Evolutionary conservation across 495 filamentous ascomycete genomes (phyloP).

Genomic region (Lindgomyces ingoldianus): DNA sequence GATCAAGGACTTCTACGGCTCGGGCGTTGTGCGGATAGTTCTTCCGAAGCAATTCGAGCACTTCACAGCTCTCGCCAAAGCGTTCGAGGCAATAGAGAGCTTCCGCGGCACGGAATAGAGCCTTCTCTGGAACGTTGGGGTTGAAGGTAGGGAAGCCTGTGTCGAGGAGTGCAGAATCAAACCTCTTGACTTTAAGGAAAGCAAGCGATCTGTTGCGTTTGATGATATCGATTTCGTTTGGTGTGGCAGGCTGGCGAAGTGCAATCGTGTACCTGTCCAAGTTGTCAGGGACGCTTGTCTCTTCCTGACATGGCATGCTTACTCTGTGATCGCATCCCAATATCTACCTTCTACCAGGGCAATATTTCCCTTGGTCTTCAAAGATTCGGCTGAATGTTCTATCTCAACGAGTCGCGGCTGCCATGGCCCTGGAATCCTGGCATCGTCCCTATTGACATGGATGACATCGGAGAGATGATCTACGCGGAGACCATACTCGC

Average conservation of each 20-base stretch:
- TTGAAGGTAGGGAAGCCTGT: conserved; percentile 42
- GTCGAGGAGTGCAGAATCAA: conserved; percentile 53
- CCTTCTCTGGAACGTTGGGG: conserved; percentile 47
- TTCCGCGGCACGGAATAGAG: conserved; percentile 50
- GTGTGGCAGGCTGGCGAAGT: conserved; percentile 32
- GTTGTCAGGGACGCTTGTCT: not conserved
- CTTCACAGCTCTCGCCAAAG: conserved; percentile 46
- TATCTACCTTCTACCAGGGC: conserved; percentile 38
- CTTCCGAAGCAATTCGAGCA: conserved; percentile 30
- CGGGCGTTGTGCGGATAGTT: conserved; percentile 41
- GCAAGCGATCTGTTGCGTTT: conserved; percentile 53
- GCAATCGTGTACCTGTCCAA: conserved; percentile 32
- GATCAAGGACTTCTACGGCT: conserved; percentile 38
- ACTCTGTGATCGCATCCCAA: conserved; percentile 35
- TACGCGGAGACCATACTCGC: conserved; percentile 50
- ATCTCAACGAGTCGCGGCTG: conserved; percentile 33
- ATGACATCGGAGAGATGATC: conserved; percentile 57
- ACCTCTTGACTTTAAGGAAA: conserved; percentile 49
- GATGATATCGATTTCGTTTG: conserved; percentile 30
- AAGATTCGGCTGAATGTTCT: conserved; percentile 38
- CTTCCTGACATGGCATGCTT: conserved; percentile 2
- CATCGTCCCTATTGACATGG: conserved; percentile 38
- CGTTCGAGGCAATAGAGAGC: conserved; percentile 52
- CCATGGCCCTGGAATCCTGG: conserved; percentile 46
- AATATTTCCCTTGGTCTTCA: conserved; percentile 50